Evolutionary conservation across 2,329 filamentous ascomycete species (phyloP).

Genomic region (Boeremia lycopersici): DNA sequence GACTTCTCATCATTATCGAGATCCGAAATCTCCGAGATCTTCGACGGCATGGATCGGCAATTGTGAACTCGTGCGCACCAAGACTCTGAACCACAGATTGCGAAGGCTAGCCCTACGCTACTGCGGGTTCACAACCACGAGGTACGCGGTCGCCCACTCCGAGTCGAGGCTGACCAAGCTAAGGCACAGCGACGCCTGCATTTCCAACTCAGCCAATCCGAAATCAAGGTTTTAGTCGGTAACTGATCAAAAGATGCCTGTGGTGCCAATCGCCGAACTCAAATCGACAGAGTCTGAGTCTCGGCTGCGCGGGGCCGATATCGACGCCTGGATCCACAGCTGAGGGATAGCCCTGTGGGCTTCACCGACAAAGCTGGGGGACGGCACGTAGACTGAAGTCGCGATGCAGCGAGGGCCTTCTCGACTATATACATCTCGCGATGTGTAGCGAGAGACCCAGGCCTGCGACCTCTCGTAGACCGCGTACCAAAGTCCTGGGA

Average conservation of each 20-base stretch:
- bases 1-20: neutral
- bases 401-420: slow-evolving; percentile 1
- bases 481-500: neutral
- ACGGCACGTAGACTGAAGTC: slow-evolving; percentile 1
- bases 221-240: neutral
- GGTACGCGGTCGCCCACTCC: slow-evolving; percentile 6
- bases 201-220: slow-evolving; percentile 2
- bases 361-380: slow-evolving; percentile 1
- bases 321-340: slow-evolving; percentile 7
- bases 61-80: slow-evolving; percentile 2
- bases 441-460: slow-evolving; percentile 7
- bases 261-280: neutral
- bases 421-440: neutral
- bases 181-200: neutral
- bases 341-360: neutral
- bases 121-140: neutral
- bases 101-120: slow-evolving; percentile 4
- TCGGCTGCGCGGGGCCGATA: slow-evolving; percentile 14
- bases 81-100: neutral
- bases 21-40: neutral
- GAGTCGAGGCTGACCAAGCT: slow-evolving; percentile 6
- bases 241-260: neutral
- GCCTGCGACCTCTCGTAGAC: neutral
- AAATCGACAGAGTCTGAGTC: neutral
- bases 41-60: slow-evolving; percentile 1